Conservation (phyloP, 768 basidiomycete genomes). For the Termitomyces heimii region DNA sequence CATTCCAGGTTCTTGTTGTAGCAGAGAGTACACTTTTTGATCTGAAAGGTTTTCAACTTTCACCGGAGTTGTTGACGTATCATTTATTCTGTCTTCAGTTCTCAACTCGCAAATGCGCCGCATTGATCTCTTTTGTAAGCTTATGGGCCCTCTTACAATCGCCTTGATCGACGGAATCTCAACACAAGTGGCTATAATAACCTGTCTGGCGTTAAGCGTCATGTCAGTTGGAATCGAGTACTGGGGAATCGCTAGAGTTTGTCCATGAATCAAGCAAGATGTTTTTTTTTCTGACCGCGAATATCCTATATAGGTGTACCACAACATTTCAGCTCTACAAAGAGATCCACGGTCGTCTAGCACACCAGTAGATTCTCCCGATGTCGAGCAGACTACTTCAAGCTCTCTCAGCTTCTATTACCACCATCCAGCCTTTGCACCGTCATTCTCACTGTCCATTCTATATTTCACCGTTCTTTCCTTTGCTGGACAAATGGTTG, state of each 20-base stretch:
- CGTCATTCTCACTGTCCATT: conserved; percentile 17
- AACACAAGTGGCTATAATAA: conserved; percentile 13
- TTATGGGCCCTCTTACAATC: conserved; percentile 18
- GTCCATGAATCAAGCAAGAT: not conserved
- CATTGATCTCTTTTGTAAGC: conserved; percentile 24
- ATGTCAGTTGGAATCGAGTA: conserved; percentile 19
- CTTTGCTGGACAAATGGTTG: conserved; percentile 22
- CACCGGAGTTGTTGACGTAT: not conserved
- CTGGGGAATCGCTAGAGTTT: conserved; percentile 18
- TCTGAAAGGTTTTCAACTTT: not conserved
- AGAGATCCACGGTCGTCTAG: not conserved
- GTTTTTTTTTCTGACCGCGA: not conserved
- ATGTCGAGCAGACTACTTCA: not conserved
- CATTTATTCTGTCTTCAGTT: conserved; percentile 5
- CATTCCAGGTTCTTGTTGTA: conserved; percentile 2
- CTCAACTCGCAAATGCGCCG: conserved; percentile 24
- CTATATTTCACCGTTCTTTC: conserved; percentile 26
- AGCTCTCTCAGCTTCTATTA: conserved; percentile 13
- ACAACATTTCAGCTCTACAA: conserved; percentile 1
- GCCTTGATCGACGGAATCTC: conserved; percentile 20
- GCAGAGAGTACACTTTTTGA: conserved; percentile 1
- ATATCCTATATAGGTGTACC: not conserved
- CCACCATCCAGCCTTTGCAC: conserved; percentile 16
- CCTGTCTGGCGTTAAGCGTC: conserved; percentile 14
- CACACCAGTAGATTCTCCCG: not conserved